A percentile compares a stretch with the other conserved stretches of the same genome.
phyloP scores from a whole-genome alignment of 805 yeast genomes.

The Saccharomycopsis olivae region DNA sequence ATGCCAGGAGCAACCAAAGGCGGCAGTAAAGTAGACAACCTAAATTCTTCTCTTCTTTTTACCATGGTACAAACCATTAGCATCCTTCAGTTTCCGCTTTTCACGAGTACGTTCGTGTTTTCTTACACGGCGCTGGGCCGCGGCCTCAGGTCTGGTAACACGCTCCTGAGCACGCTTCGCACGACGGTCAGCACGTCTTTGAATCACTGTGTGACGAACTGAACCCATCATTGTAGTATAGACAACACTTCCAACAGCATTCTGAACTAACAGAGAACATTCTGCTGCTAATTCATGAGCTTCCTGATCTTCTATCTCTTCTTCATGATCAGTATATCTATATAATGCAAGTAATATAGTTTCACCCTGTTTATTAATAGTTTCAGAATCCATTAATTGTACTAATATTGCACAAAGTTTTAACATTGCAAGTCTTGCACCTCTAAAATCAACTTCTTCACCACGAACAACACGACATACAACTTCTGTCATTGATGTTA shows the following conservation, averaged over 20 bases:
- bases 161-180: conserved; percentile 68
- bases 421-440: conserved; percentile 57
- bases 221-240: conserved; percentile 51
- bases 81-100: conserved; percentile 69
- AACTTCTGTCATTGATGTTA: too few relatives aligned
- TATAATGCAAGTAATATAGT: conserved; percentile 43
- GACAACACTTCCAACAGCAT: conserved; percentile 59
- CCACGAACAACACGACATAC: conserved; percentile 61
- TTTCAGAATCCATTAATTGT: conserved; percentile 40
- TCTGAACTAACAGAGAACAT: conserved; percentile 56
- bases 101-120: conserved; percentile 70
- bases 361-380: too few relatives aligned
- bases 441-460: conserved; percentile 44
- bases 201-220: conserved; percentile 50
- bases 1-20: too few relatives aligned
- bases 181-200: conserved; percentile 65
- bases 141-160: conserved; percentile 66
- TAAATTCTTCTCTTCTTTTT: conserved; percentile 37
- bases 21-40: too few relatives aligned
- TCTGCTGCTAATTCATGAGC: conserved; percentile 46
- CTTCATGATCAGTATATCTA: conserved; percentile 34
- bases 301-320: conserved; percentile 31
- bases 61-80: conserved; percentile 60
- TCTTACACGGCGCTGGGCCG: conserved; percentile 68
- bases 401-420: conserved; percentile 58